Evolutionary conservation across 108 stramenopile species (phyloP).

Genomic region (Skeletonema menzelii): DNA sequence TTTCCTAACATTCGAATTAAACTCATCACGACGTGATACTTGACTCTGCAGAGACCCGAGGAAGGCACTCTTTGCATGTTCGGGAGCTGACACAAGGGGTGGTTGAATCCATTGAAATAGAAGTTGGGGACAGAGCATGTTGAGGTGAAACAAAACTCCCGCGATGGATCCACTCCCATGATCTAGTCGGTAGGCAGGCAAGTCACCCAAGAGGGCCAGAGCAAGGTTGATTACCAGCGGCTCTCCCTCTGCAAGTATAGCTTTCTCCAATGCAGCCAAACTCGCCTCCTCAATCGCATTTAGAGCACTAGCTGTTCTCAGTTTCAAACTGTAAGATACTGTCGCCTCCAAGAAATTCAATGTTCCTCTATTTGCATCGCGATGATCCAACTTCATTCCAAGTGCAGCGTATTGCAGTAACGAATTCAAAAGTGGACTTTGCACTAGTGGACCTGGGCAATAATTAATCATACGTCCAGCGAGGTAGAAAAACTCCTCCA

Average conservation of each 20-base stretch:
- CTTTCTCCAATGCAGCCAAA: slow-evolving; percentile 57
- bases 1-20: slow-evolving; percentile 63
- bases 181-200: slow-evolving; percentile 74
- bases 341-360: slow-evolving; percentile 76
- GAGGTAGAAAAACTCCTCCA: slow-evolving; percentile 95
- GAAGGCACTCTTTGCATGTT: slow-evolving; percentile 60
- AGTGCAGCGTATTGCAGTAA: slow-evolving; percentile 76
- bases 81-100: slow-evolving; percentile 58
- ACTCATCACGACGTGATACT: slow-evolving; percentile 65
- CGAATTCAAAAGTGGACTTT: slow-evolving; percentile 61
- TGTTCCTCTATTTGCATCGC: slow-evolving; percentile 87
- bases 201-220: slow-evolving; percentile 73
- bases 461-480: slow-evolving; percentile 79
- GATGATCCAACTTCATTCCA: slow-evolving; percentile 84
- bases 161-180: slow-evolving; percentile 67
- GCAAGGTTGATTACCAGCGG: slow-evolving; percentile 69
- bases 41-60: slow-evolving; percentile 52
- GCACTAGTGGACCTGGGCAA: slow-evolving; percentile 80
- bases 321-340: slow-evolving; percentile 60
- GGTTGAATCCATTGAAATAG: slow-evolving; percentile 73
- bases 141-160: slow-evolving; percentile 81
- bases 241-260: slow-evolving; percentile 63
- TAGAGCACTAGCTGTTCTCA: slow-evolving; percentile 41
- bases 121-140: slow-evolving; percentile 57
- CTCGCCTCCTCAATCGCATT: slow-evolving; percentile 40